These are phyloP conservation scores for Wolfiporia cocos DNA, from an alignment of 1,284 basidiomycete species.

Conservation along the genomic window DNA sequence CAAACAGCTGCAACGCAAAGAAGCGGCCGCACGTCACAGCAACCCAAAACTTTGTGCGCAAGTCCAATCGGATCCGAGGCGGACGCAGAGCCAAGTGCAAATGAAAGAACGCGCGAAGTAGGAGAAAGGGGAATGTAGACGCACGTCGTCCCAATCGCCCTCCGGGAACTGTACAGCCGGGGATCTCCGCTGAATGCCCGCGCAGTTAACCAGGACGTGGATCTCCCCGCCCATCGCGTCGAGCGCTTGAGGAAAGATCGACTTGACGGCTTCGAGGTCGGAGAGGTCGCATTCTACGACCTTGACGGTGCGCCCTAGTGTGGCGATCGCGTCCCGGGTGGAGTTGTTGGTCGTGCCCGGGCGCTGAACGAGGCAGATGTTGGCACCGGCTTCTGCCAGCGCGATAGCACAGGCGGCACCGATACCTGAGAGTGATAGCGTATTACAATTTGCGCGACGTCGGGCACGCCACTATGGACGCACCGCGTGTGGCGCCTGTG, in stretches of 20 bases:
- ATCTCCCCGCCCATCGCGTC: slow-evolving; percentile 60
- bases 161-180: slow-evolving; percentile 82
- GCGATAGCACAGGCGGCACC: slow-evolving; percentile 70
- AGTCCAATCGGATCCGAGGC: slow-evolving; percentile 4
- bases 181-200: slow-evolving; percentile 87
- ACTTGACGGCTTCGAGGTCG: slow-evolving; percentile 60
- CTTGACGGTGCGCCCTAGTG: slow-evolving; percentile 35
- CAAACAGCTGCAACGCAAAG: too few relatives aligned
- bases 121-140: slow-evolving; percentile 20
- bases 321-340: slow-evolving; percentile 50
- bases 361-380: slow-evolving; percentile 76
- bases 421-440: slow-evolving; percentile 45
- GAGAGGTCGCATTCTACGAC: slow-evolving; percentile 76
- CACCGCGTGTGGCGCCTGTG: slow-evolving; percentile 52
- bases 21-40: slow-evolving; percentile 14
- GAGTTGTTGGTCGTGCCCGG: slow-evolving; percentile 39
- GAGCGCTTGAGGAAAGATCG: slow-evolving; percentile 60
- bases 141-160: slow-evolving; percentile 85
- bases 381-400: slow-evolving; percentile 75
- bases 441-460: slow-evolving; percentile 4
- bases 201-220: slow-evolving; percentile 90
- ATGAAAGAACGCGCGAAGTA: slow-evolving; percentile 5
- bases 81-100: neutral
- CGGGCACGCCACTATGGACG: slow-evolving; percentile 8
- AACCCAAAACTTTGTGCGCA: slow-evolving; percentile 15